These are phyloP conservation scores for Thozetella sp. DNA, from an alignment of 495 filamentous ascomycete genomes.

Conservation along the genomic window DNA sequence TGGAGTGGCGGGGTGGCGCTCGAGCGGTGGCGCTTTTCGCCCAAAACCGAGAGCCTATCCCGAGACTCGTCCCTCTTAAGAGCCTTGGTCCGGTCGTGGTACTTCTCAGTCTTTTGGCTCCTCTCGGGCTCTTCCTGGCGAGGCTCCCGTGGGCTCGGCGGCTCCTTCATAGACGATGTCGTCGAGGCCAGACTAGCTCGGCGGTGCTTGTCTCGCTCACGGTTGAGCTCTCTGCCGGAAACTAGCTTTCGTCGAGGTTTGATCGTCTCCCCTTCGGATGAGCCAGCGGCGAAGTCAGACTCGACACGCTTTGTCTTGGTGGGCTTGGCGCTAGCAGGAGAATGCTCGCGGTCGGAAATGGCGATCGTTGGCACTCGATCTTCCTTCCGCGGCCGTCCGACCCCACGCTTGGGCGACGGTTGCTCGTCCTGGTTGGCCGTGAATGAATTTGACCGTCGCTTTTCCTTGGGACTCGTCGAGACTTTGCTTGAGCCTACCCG, in stretches of 20 bases:
- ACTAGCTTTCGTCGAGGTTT: slow-evolving; percentile 64
- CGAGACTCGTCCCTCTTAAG: slow-evolving; percentile 58
- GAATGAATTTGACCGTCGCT: slow-evolving; percentile 37
- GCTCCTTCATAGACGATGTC: slow-evolving; percentile 39
- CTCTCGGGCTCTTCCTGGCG: slow-evolving; percentile 38
- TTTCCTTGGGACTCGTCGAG: slow-evolving; percentile 41
- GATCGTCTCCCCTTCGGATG: slow-evolving; percentile 52
- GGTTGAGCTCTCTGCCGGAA: slow-evolving; percentile 59
- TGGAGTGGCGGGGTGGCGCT: slow-evolving; percentile 70
- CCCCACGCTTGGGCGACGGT: slow-evolving; percentile 46
- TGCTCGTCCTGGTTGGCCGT: slow-evolving; percentile 37
- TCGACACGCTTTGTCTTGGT: slow-evolving; percentile 47
- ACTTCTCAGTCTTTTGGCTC: slow-evolving; percentile 40
- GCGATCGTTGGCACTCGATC: slow-evolving; percentile 42
- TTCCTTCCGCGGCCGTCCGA: slow-evolving; percentile 49
- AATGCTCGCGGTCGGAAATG: slow-evolving; percentile 54
- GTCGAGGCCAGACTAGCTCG: slow-evolving; percentile 50
- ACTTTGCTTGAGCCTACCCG: slow-evolving; percentile 28
- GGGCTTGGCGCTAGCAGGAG: slow-evolving; percentile 40
- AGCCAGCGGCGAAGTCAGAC: slow-evolving; percentile 42
- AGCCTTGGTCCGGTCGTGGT: slow-evolving; percentile 49
- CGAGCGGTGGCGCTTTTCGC: slow-evolving; percentile 66
- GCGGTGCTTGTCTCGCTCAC: slow-evolving; percentile 53
- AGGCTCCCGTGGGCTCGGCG: slow-evolving; percentile 39
- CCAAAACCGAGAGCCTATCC: slow-evolving; percentile 46